A percentile compares a stretch with the other conserved stretches of the same genome.
Conservation (phyloP, 768 basidiomycete genomes). For the Suillus variegatus region DNA sequence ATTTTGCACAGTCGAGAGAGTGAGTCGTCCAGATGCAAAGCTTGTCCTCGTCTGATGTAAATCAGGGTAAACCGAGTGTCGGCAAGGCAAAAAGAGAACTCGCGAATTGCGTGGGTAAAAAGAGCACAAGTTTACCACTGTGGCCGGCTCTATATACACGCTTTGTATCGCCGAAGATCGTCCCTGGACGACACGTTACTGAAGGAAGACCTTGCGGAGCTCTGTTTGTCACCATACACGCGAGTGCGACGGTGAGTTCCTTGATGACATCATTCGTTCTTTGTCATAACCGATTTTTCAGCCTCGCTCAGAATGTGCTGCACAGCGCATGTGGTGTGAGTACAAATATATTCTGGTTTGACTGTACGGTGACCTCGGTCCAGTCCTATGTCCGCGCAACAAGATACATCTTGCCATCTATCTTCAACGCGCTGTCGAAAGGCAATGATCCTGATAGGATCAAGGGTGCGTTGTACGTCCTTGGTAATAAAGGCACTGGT, state of each 20-base stretch:
- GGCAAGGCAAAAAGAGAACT: conserved; percentile 73
- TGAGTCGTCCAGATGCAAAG: conserved; percentile 12
- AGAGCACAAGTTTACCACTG: conserved; percentile 80
- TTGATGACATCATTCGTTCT: background rate
- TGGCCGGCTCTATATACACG: conserved; percentile 74
- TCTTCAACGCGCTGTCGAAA: conserved; percentile 63
- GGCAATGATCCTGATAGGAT: conserved; percentile 90
- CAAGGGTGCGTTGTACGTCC: conserved; percentile 89
- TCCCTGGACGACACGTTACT: conserved; percentile 73
- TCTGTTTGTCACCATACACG: conserved; percentile 81
- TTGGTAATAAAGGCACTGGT: conserved; percentile 75
- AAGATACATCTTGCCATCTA: conserved; percentile 57
- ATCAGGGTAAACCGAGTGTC: conserved; percentile 65
- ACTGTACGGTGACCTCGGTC: conserved; percentile 13
- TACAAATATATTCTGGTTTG: conserved; percentile 8
- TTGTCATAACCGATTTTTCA: conserved; percentile 27
- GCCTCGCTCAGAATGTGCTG: conserved; percentile 69
- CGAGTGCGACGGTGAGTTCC: conserved; percentile 65
- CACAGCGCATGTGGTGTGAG: conserved; percentile 66
- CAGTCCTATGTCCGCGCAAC: conserved; percentile 77
- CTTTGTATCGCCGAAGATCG: conserved; percentile 72
- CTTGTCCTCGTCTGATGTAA: conserved; percentile 4
- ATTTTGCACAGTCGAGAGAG: conserved; percentile 33
- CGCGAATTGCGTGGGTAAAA: conserved; percentile 72
- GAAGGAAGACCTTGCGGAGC: conserved; percentile 60